A percentile compares a stretch with the other conserved stretches of the same genome.
Evolutionary conservation across 2,329 filamentous ascomycete species (phyloP).

Genomic region (Scedosporium dehoogii): DNA sequence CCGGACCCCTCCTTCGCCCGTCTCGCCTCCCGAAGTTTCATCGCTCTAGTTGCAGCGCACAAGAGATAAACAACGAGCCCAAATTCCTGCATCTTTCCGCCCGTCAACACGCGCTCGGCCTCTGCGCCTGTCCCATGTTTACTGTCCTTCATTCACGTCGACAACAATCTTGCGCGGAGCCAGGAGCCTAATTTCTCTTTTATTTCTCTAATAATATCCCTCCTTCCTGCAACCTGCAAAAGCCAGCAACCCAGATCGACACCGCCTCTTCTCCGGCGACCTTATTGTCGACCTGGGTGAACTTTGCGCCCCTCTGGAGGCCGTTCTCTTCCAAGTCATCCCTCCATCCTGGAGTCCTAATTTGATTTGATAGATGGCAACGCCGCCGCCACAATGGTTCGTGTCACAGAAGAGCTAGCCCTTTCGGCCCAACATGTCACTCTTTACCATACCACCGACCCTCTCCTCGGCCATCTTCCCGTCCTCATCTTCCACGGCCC

Average conservation of each 20-base stretch:
- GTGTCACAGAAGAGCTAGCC: constrained; percentile 66
- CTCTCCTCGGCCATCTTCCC: constrained; percentile 68
- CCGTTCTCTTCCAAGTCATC: constrained; percentile 5
- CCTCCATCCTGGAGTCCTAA: not conserved
- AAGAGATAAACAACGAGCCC: not conserved
- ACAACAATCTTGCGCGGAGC: not conserved
- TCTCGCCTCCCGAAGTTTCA: not conserved
- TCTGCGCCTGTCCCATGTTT: constrained; percentile 3
- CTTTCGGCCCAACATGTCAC: constrained; percentile 72
- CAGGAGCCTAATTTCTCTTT: not conserved
- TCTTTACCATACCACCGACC: constrained; percentile 84
- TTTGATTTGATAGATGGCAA: constrained; percentile 2
- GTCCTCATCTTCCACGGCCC: constrained; percentile 88
- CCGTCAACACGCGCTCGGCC: not conserved
- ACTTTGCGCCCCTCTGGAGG: not conserved
- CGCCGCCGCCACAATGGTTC: constrained; percentile 59
- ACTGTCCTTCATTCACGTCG: not conserved
- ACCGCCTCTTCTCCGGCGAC: not conserved
- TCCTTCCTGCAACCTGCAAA: not conserved
- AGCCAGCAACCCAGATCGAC: not conserved
- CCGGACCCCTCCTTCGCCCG: not conserved
- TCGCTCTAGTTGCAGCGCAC: not conserved
- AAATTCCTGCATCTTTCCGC: constrained; percentile 3
- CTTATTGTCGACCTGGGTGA: constrained; percentile 3
- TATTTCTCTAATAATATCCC: not conserved